Base-by-base conservation (phyloP, 1,284 basidiomycete genomes). In the Trametes versicolor region DNA sequence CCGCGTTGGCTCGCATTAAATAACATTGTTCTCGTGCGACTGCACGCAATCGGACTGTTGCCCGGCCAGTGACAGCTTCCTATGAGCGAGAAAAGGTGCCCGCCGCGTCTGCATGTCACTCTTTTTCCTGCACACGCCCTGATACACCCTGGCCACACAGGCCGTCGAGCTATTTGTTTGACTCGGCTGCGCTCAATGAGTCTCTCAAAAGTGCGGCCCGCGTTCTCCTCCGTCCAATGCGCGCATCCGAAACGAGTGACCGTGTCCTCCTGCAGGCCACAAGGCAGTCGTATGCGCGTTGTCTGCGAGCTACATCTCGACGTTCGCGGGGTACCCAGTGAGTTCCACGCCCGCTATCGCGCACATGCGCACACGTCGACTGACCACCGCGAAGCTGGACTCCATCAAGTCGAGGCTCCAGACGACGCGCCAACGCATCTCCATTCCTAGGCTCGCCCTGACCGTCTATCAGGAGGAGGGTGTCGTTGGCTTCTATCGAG, bases 391-490 rank as follows among this genome's bases (percentile, higher is more conserved):
- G 23, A 66, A 88, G 87, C 83, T 98, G 79, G 96, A 98, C 77
- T 96, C 94, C 63, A 86, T 97, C 78, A 97, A 96, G 80, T 96
- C 94, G 58, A 87, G 96, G 68, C 80, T 98, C 52, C 96, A 98
- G 79, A 95, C 94, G 43, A 93, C 90, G 60, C 90, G 92, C 77
- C 89, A 86, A 60, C 86, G 84, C 62, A 86, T 94, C 64, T 88
- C 91, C 1, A 88, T 96, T 63, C 88, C 91, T 8, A 85, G 84
- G 72, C 85, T 96, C 63, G 91, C 91, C 37, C 80, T 82, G 19
- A 79, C 88, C 63, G 94, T 96, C 36, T 93, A 97, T 75, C 85
- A 86, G 29, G 95, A 98, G 77, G 97, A 99, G 82, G 97, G 97
- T 8, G 76, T 99, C 39, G 85, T 87, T 67, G 97, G 97, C 61